phyloP scores from a whole-genome alignment of 768 basidiomycete genomes.

The Podaxis sp. region DNA sequence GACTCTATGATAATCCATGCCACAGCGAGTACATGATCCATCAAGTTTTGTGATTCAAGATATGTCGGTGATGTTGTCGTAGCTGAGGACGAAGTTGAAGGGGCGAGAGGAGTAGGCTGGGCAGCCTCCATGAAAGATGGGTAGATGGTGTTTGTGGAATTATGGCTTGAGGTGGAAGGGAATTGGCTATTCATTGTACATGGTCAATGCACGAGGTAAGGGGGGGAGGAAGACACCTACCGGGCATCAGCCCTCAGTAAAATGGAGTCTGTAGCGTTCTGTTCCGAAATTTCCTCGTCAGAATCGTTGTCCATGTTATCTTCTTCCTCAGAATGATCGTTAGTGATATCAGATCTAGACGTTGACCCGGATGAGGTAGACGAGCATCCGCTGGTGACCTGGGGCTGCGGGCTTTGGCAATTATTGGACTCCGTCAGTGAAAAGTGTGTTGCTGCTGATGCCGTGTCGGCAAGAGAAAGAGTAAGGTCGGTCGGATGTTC shows the following conservation, averaged over 20 bases:
- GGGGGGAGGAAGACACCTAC: background rate
- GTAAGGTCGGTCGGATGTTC: background rate
- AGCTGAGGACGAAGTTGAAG: background rate
- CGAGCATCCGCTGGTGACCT: background rate
- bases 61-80: background rate
- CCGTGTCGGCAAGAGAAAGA: background rate
- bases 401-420: background rate
- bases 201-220: background rate
- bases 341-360: background rate
- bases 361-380: background rate
- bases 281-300: background rate
- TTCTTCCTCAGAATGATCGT: background rate
- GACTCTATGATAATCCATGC: background rate
- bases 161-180: background rate
- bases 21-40: background rate
- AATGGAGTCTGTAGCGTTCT: background rate
- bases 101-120: background rate
- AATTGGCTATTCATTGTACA: background rate
- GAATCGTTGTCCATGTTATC: background rate
- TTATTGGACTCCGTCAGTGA: background rate
- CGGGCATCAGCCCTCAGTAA: background rate
- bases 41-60: background rate
- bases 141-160: background rate
- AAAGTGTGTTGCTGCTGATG: background rate
- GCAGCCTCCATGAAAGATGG: background rate